These are phyloP conservation scores for Vanrija sp. DNA, from an alignment of 1,284 basidiomycete species.

Conservation along the genomic window DNA sequence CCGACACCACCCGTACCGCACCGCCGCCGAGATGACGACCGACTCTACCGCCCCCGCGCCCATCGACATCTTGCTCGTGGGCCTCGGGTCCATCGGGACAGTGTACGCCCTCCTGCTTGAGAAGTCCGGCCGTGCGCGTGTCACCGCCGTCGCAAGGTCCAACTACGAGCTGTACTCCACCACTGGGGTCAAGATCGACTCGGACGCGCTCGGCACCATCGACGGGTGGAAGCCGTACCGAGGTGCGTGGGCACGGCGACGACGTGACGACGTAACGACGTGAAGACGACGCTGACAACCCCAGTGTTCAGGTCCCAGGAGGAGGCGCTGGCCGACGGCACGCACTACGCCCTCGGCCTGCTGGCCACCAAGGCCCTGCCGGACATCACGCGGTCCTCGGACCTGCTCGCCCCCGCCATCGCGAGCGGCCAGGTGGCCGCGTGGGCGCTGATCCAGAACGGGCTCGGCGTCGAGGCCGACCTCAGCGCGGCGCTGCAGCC, in stretches of 20 bases:
- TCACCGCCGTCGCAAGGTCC: slow-evolving; percentile 68
- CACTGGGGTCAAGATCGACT: slow-evolving; percentile 57
- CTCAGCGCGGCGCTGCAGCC: slow-evolving; percentile 55
- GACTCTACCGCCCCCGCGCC: slow-evolving; percentile 8
- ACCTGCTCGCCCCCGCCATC: slow-evolving; percentile 60
- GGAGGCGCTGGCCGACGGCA: slow-evolving; percentile 56
- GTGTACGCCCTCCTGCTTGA: slow-evolving; percentile 61
- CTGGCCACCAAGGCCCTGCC: slow-evolving; percentile 70
- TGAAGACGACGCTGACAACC: too few relatives aligned
- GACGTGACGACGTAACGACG: too few relatives aligned
- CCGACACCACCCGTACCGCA: too few relatives aligned
- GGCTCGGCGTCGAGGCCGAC: slow-evolving; percentile 67
- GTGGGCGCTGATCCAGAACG: slow-evolving; percentile 66
- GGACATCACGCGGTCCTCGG: slow-evolving; percentile 60
- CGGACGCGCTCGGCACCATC: slow-evolving; percentile 59
- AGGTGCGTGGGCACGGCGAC: slow-evolving; percentile 41
- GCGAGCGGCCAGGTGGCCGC: slow-evolving; percentile 55
- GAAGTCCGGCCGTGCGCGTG: slow-evolving; percentile 58
- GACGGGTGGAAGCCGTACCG: slow-evolving; percentile 61
- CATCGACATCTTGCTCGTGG: slow-evolving; percentile 49
- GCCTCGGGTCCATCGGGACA: slow-evolving; percentile 53
- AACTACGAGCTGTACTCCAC: slow-evolving; percentile 60
- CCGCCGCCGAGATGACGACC: too few relatives aligned
- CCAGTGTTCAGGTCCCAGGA: slow-evolving; percentile 59
- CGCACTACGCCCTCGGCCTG: slow-evolving; percentile 62